phyloP scores from a whole-genome alignment of 164 flowering plant species.

The Taxillus chinensis region DNA sequence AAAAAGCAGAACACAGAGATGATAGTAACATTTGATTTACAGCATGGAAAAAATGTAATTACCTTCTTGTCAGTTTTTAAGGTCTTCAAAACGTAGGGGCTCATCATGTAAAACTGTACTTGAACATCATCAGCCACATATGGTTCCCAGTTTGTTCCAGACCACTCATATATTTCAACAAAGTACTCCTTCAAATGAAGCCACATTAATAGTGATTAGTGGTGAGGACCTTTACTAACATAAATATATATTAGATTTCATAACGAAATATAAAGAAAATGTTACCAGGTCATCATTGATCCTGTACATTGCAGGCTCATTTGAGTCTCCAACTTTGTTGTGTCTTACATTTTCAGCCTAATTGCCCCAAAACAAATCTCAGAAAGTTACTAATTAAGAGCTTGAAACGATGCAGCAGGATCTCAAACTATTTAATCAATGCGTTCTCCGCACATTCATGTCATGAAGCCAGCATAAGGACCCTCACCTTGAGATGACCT shows the following conservation, averaged over 20 bases:
- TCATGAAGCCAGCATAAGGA: not conserved
- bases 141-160: conserved; percentile 89
- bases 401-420: not conserved
- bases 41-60: not conserved
- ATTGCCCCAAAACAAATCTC: not conserved
- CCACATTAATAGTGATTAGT: conserved; percentile 2
- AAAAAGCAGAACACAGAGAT: not conserved
- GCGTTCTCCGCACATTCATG: not conserved
- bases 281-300: conserved; percentile 87
- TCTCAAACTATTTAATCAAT: not conserved
- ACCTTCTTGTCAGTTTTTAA: conserved; percentile 79
- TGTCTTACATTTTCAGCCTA: conserved; percentile 80
- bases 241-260: not conserved
- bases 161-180: conserved; percentile 92
- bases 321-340: conserved; percentile 76
- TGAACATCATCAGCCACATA: conserved; percentile 88
- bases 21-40: not conserved
- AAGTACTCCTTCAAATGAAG: conserved; percentile 61
- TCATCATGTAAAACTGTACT: conserved; percentile 99
- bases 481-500: conserved; percentile 86
- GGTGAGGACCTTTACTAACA: not conserved
- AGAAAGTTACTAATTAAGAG: conserved; percentile 1
- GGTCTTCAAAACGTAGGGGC: conserved; percentile 90
- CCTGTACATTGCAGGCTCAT: conserved; percentile 84
- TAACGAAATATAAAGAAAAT: conserved; percentile 1